A percentile compares a stretch with the other conserved stretches of the same genome.
phyloP scores from a whole-genome alignment of 257 asterid genomes.

The Nicotiana knightiana region DNA sequence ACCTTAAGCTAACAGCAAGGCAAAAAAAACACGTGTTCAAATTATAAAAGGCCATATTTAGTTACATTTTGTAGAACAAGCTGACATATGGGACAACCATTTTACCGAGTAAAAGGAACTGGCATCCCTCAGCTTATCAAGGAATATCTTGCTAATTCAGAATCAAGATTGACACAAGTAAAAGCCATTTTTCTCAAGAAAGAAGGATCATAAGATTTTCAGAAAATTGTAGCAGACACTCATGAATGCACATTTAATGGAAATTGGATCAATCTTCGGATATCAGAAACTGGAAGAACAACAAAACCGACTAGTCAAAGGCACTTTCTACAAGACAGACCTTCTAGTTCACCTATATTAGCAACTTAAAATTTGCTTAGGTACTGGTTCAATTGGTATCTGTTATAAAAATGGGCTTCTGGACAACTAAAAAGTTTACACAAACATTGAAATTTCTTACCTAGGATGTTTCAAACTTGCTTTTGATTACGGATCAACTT shows the following conservation, averaged over 20 bases:
- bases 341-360: neutral
- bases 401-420: neutral
- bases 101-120: neutral
- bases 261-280: neutral
- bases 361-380: neutral
- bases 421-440: neutral
- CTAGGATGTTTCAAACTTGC: neutral
- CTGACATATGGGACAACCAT: neutral
- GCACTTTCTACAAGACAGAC: neutral
- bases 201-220: neutral
- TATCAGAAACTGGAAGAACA: neutral
- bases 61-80: neutral
- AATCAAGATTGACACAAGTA: neutral
- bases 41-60: neutral
- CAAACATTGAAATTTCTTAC: neutral
- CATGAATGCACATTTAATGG: neutral
- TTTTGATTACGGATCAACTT: neutral
- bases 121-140: neutral
- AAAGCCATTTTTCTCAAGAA: neutral
- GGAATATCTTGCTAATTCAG: neutral
- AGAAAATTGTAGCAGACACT: neutral
- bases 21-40: neutral
- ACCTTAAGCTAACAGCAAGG: neutral
- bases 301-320: neutral
- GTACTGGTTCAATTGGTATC: neutral